These are phyloP conservation scores for Trichosanthes truncata DNA, from an alignment of 306 rosid genomes.

Conservation along the genomic window DNA sequence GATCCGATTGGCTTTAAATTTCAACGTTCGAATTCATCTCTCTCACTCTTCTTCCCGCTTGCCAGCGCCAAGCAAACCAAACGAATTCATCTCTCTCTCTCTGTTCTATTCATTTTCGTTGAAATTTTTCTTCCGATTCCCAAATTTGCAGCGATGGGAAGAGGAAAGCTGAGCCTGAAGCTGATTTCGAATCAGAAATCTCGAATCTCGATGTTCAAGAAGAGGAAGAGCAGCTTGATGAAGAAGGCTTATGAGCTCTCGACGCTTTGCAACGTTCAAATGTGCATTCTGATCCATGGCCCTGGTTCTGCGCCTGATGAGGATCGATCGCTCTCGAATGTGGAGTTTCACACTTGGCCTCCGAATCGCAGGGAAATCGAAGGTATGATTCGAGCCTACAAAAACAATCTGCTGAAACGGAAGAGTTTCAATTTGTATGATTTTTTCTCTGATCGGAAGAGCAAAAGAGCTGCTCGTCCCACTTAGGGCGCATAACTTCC, in stretches of 20 bases:
- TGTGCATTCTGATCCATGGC: not conserved
- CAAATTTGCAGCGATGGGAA: no score
- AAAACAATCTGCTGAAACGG: not conserved
- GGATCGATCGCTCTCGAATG: not conserved
- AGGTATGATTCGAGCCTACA: not conserved
- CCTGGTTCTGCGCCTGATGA: not conserved
- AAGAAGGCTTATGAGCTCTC: not conserved
- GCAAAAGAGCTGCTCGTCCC: not conserved
- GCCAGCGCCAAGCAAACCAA: no score
- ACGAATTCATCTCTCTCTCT: no score
- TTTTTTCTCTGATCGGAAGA: conserved; percentile 3
- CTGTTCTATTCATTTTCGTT: no score
- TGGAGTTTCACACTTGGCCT: not conserved
- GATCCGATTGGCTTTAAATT: no score
- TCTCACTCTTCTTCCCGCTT: no score
- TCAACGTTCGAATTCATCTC: no score
- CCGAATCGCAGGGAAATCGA: not conserved
- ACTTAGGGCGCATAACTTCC: not conserved
- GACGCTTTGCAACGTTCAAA: not conserved
- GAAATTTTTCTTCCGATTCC: no score
- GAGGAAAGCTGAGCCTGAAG: not conserved
- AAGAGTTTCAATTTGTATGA: not conserved
- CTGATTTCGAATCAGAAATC: not conserved
- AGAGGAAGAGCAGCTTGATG: conserved; percentile 2
- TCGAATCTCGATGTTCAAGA: not conserved